Evolutionary conservation across 192 early-diverging fungal genomes (phyloP).

Genomic region (Rhizoclosmatium globosum): DNA sequence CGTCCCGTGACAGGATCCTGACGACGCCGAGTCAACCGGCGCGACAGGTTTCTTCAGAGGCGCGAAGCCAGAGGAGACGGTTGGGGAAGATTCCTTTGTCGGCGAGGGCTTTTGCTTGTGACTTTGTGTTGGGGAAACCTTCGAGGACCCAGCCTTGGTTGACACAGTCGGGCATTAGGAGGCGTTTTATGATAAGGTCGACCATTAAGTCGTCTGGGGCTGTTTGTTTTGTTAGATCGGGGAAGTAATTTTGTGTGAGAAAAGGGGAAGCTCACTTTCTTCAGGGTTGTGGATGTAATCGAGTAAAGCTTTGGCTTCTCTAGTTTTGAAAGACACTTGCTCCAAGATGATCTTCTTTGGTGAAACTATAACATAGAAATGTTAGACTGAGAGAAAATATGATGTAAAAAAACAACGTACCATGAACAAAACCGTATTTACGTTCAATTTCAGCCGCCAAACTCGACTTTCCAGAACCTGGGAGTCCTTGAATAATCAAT

Average conservation of each 20-base stretch:
- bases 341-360: constrained; percentile 55
- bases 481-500: constrained; percentile 51
- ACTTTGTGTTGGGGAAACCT: constrained; percentile 51
- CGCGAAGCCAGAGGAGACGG: constrained; percentile 54
- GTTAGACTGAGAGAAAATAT: background rate
- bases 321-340: constrained; percentile 43
- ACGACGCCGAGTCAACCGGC: constrained; percentile 41
- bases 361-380: constrained; percentile 48
- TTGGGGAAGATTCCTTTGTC: constrained; percentile 52
- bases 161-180: constrained; percentile 50
- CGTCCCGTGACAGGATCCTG: constrained; percentile 41
- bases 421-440: constrained; percentile 54
- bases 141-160: constrained; percentile 61
- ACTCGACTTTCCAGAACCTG: constrained; percentile 55
- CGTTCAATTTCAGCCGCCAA: constrained; percentile 47
- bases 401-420: constrained; percentile 32
- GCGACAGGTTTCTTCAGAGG: constrained; percentile 42
- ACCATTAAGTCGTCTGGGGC: constrained; percentile 50
- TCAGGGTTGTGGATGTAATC: constrained; percentile 40
- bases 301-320: constrained; percentile 17
- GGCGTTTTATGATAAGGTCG: constrained; percentile 43
- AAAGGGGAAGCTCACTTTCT: constrained; percentile 30
- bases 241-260: background rate
- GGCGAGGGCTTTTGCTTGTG: constrained; percentile 46
- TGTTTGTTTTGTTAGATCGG: background rate